Evolutionary conservation across 257 asterid genomes (phyloP), one percentile per base, ranked within the genome.

Genomic region (Forsythia suspensa): DNA sequence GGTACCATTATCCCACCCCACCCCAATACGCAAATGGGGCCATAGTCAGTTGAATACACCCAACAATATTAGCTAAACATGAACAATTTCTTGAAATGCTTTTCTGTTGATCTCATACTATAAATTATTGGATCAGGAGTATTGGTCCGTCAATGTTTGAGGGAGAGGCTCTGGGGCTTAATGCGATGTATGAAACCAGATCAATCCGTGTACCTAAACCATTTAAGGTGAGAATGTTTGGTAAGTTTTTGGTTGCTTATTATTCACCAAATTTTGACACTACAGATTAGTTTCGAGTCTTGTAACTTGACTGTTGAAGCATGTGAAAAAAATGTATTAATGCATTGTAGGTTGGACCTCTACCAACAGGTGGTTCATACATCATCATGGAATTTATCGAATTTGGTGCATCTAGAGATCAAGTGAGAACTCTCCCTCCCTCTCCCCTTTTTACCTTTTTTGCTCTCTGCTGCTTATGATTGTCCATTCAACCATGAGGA

Each of bases 111-210:
- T 72, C 80, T 63, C 68, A 66, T 41, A 11, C 63, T 55, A 43
- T 46, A 80, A 75, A 74, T 73, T 73, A 52, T 69, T 61, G 68
- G 65, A 83, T 44, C 90, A 93, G 99, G 91, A 88, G 92, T 81
- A 85, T 92, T 61, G 98, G 91, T 55, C 92, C 93, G 46, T 89
- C 92, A 41, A 95, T 95, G 98, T 95, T 95, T 68, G 97, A 93
- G 80, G 99, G 98, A 72, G 99, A 95, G 91, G 98, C 91, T 74
- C 82, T 92, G 85, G 98, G 99, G 44, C 92, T 95, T 79, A 86
- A 81, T 61, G 96, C 98, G 74, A 95, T 95, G 99, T 90, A 89
- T 76, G 92, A 93, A 79, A 93, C 97, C 51, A 77, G 82, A 76
- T 80, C 98, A 37, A 88, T 95, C 69, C 97, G 97, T 68, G 96